These are phyloP conservation scores for Tylopilus plumbeoviolaceoides DNA, from an alignment of 768 basidiomycete genomes.

Conservation along the genomic window DNA sequence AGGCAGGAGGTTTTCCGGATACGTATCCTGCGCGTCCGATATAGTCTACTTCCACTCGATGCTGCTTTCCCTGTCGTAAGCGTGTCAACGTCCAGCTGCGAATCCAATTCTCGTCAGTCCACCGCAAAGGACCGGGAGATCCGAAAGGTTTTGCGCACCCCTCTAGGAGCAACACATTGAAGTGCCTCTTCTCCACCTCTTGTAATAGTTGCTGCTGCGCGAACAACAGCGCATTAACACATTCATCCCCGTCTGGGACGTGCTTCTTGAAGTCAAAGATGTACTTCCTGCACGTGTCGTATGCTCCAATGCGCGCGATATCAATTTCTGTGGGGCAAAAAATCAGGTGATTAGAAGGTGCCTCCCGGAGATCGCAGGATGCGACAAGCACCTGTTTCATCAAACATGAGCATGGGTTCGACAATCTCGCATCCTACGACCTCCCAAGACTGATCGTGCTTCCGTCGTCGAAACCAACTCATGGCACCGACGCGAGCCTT, in stretches of 20 bases:
- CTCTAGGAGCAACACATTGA: slow-evolving; percentile 63
- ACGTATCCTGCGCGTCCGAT: slow-evolving; percentile 61
- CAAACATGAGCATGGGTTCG: slow-evolving; percentile 61
- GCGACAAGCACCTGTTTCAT: slow-evolving; percentile 50
- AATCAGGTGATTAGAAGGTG: slow-evolving; percentile 1
- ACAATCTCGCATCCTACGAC: slow-evolving; percentile 65
- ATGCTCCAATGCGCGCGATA: slow-evolving; percentile 48
- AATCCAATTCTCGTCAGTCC: slow-evolving; percentile 2
- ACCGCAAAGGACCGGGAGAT: not conserved
- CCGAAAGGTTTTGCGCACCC: slow-evolving; percentile 41
- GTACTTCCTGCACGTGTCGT: slow-evolving; percentile 56
- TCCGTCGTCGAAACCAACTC: slow-evolving; percentile 50
- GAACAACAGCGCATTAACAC: slow-evolving; percentile 53
- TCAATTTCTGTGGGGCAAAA: slow-evolving; percentile 47
- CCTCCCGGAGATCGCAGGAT: slow-evolving; percentile 4
- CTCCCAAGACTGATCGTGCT: slow-evolving; percentile 64
- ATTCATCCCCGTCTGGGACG: slow-evolving; percentile 40
- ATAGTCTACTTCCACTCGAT: slow-evolving; percentile 70
- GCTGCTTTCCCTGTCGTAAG: slow-evolving; percentile 55
- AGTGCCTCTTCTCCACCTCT: slow-evolving; percentile 50
- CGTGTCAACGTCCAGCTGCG: slow-evolving; percentile 65
- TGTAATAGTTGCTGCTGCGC: slow-evolving; percentile 61
- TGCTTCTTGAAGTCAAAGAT: slow-evolving; percentile 54
- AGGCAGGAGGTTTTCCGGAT: slow-evolving; percentile 42
- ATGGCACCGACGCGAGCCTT: slow-evolving; percentile 18